Evolutionary conservation across 176 grass and related monocot genomes (phyloP).

Genomic region (Oryza rufipogon): DNA sequence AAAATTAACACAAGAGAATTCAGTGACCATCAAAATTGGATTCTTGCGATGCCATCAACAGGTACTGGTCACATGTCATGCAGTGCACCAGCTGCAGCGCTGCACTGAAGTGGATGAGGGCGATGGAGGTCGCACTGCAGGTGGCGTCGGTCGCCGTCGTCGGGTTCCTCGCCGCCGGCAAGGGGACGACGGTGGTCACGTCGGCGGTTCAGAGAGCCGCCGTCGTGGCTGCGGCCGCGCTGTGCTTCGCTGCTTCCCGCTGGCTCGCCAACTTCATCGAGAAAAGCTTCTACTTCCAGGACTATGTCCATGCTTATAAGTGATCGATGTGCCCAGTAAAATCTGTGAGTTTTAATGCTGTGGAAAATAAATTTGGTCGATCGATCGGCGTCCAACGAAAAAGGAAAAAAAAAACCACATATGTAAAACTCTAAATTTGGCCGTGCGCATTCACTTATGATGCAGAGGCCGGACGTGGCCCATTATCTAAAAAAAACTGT

Average conservation of each 20-base stretch:
- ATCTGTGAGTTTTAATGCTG: too few relatives aligned
- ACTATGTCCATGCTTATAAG: conserved; percentile 80
- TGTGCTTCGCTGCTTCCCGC: conserved; percentile 22
- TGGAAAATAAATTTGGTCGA: too few relatives aligned
- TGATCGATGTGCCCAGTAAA: conserved; percentile 22
- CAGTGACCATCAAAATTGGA: neutral
- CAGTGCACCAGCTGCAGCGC: conserved; percentile 82
- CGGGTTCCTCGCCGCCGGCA: conserved; percentile 62
- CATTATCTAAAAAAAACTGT: too few relatives aligned
- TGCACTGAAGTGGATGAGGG: conserved; percentile 60
- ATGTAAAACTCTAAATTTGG: too few relatives aligned
- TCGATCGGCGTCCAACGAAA: too few relatives aligned
- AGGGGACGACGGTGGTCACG: conserved; percentile 28
- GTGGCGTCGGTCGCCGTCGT: conserved; percentile 52
- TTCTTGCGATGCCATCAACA: conserved; percentile 4
- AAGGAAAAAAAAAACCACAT: too few relatives aligned
- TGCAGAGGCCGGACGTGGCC: too few relatives aligned
- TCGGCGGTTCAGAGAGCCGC: conserved; percentile 44
- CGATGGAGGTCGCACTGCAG: conserved; percentile 66
- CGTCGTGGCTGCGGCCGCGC: conserved; percentile 46
- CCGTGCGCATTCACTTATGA: too few relatives aligned
- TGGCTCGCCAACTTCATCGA: conserved; percentile 78
- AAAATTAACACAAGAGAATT: neutral
- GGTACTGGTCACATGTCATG: conserved; percentile 88
- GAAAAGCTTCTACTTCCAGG: conserved; percentile 91